Percentiles rank a stretch among this genome's conserved stretches.
Conservation (phyloP, 495 filamentous ascomycete genomes). For the Chaetomidium leptoderma region DNA sequence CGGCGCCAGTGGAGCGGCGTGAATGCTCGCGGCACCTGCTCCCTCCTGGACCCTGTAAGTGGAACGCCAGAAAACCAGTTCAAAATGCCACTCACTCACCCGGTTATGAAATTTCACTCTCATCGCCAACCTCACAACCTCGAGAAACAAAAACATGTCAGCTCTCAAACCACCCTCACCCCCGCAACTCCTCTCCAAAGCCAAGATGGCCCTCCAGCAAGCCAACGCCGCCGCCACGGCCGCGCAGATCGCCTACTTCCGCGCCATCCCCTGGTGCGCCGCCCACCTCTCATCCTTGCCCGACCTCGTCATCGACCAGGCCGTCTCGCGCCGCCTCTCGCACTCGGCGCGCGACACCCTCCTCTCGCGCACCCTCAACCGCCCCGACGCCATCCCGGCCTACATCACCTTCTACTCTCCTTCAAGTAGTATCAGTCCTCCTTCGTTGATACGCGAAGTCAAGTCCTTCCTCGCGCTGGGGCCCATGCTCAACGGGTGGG, state of each 20-base stretch:
- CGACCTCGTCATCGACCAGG: constrained; percentile 17
- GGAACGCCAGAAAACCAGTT: no score
- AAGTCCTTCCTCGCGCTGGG: constrained; percentile 49
- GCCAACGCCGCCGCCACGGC: constrained; percentile 9
- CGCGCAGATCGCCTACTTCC: constrained; percentile 44
- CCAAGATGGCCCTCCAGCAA: not conserved
- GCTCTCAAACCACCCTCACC: no score
- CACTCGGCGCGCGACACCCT: constrained; percentile 49
- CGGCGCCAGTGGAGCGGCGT: no score
- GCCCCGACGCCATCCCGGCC: constrained; percentile 45
- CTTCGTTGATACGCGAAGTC: constrained; percentile 30
- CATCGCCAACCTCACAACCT: no score
- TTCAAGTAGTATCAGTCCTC: constrained; percentile 42
- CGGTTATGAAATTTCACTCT: no score
- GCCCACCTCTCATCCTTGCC: constrained; percentile 42
- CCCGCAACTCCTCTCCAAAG: no score
- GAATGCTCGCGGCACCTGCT: no score
- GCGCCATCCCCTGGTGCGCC: constrained; percentile 55
- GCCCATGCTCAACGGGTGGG: constrained; percentile 54
- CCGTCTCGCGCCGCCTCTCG: constrained; percentile 44
- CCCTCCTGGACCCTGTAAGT: no score
- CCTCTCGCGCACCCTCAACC: constrained; percentile 53
- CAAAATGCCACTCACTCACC: no score
- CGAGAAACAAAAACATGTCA: no score
- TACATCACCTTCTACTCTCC: constrained; percentile 44